phyloP scores from a whole-genome alignment of 148 eudicot species.

The Arctostaphylos glauca region DNA sequence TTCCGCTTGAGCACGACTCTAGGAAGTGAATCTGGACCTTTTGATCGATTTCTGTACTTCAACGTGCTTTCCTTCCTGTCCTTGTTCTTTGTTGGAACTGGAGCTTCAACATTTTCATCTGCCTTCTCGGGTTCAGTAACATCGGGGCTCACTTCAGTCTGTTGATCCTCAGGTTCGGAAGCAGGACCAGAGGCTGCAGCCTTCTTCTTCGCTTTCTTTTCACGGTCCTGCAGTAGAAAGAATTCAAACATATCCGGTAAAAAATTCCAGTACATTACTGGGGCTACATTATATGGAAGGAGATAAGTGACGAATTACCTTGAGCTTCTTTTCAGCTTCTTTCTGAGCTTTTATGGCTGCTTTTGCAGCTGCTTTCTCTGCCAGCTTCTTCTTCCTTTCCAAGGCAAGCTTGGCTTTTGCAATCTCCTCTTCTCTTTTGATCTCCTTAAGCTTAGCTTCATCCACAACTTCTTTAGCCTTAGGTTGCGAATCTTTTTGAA shows the following conservation, averaged over 20 bases:
- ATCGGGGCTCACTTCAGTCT: conserved; percentile 25
- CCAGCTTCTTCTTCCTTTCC: conserved; percentile 87
- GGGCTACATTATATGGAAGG: not conserved
- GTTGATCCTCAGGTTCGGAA: conserved; percentile 43
- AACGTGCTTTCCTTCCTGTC: conserved; percentile 35
- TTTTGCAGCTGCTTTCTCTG: conserved; percentile 86
- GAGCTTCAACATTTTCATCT: conserved; percentile 43
- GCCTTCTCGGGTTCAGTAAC: conserved; percentile 37
- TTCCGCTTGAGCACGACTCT: conserved; percentile 67
- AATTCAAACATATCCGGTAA: conserved; percentile 10
- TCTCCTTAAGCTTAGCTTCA: conserved; percentile 59
- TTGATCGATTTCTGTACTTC: conserved; percentile 39
- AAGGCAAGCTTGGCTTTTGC: conserved; percentile 71
- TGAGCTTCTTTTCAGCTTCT: conserved; percentile 93
- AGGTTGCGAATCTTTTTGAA: conserved; percentile 26
- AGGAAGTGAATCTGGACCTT: conserved; percentile 48
- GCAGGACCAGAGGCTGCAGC: conserved; percentile 36
- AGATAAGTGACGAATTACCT: conserved; percentile 38
- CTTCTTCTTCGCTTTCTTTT: conserved; percentile 79
- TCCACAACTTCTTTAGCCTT: conserved; percentile 46
- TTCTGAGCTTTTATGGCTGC: conserved; percentile 82
- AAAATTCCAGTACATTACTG: not conserved
- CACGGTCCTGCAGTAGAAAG: conserved; percentile 53
- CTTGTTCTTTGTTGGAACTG: conserved; percentile 41
- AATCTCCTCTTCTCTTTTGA: conserved; percentile 72